Conservation (phyloP, 345 rosid genomes). For the Excoecaria cochinchinensis region DNA sequence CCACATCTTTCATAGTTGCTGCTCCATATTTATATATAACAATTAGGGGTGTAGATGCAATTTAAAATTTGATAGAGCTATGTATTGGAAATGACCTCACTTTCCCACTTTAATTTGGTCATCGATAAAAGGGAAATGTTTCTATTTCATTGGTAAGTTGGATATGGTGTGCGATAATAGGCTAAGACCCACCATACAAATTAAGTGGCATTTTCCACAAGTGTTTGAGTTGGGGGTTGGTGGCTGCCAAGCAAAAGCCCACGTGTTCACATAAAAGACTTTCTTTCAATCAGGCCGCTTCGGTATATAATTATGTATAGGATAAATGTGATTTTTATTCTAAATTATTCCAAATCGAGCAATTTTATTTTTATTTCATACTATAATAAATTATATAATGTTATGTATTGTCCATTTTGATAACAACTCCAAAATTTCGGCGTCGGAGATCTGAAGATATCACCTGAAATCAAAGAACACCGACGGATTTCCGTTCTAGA, state of each 20-base stretch:
- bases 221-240: background rate
- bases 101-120: background rate
- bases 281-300: background rate
- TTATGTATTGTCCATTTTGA: too few species aligned
- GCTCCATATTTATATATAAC: background rate
- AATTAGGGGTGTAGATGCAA: background rate
- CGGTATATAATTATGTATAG: too few species aligned
- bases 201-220: background rate
- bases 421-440: too few species aligned
- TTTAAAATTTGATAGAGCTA: background rate
- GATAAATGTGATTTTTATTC: too few species aligned
- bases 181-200: conserved; percentile 1
- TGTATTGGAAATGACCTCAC: background rate
- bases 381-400: too few species aligned
- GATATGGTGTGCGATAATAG: background rate
- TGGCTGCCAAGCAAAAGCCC: background rate
- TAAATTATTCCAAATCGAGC: too few species aligned
- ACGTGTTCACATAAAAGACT: background rate
- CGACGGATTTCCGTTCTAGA: too few species aligned
- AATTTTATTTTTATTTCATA: too few species aligned
- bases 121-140: background rate
- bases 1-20: conserved; percentile 10
- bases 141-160: background rate
- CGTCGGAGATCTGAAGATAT: too few species aligned
- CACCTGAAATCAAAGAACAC: too few species aligned